A percentile compares a stretch with the other conserved stretches of the same genome.
Evolutionary conservation across 441 rosid genomes (phyloP).

Genomic region (Jatropha podagrica): DNA sequence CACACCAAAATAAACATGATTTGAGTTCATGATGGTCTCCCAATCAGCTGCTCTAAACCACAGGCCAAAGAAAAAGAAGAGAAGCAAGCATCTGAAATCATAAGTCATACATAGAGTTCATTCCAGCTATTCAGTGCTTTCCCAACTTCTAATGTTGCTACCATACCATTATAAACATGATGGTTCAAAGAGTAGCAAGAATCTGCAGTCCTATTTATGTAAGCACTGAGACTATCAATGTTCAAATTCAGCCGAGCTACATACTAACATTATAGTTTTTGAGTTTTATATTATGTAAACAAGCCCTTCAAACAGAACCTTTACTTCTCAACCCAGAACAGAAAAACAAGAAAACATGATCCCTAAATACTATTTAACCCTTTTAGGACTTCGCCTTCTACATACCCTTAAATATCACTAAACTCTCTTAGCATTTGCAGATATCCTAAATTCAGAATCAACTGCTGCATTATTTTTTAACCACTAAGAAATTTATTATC

Average conservation of each 20-base stretch:
- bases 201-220: neutral
- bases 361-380: neutral
- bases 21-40: no score
- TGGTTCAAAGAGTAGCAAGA: neutral
- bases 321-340: neutral
- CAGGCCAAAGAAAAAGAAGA: no score
- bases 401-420: neutral
- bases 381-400: neutral
- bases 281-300: neutral
- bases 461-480: slow-evolving; percentile 11
- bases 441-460: slow-evolving; percentile 12
- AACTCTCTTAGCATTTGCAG: neutral
- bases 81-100: no score
- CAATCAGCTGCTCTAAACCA: no score
- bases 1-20: neutral
- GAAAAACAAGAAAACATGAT: neutral
- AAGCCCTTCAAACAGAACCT: neutral
- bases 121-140: no score
- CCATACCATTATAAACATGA: neutral
- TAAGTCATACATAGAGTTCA: neutral
- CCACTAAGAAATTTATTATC: neutral
- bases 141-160: neutral
- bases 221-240: neutral
- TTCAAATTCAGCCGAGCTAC: neutral
- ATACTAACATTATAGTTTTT: neutral